Conservation (phyloP, 495 filamentous ascomycete genomes). For the Tetracladium setigerum region DNA sequence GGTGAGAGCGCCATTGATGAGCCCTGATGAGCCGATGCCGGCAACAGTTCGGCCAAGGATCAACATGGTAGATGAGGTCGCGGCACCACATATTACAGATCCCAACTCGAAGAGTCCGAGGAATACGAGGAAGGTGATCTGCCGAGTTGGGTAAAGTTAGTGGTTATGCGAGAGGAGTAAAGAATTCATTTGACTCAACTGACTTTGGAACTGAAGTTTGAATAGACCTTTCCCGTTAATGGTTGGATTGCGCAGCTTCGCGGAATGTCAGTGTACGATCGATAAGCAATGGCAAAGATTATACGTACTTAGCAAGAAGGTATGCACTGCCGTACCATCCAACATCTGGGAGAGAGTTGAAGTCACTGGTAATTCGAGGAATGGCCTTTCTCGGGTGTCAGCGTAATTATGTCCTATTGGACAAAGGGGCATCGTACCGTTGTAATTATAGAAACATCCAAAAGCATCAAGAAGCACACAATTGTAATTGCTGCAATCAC, state of each 20-base stretch:
- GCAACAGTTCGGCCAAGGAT: constrained; percentile 49
- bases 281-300: constrained; percentile 18
- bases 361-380: constrained; percentile 34
- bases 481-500: constrained; percentile 26
- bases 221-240: constrained; percentile 38
- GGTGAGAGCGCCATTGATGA: constrained; percentile 45
- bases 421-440: constrained; percentile 28
- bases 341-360: constrained; percentile 35
- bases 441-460: constrained; percentile 43
- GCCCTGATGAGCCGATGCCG: constrained; percentile 38
- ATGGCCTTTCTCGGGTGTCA: constrained; percentile 29
- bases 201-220: constrained; percentile 35
- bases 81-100: constrained; percentile 44
- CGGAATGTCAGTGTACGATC: neutral
- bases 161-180: neutral
- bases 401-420: constrained; percentile 25
- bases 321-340: constrained; percentile 48
- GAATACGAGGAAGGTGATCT: constrained; percentile 32
- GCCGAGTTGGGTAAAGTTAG: neutral
- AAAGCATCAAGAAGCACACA: constrained; percentile 38
- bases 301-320: constrained; percentile 31
- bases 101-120: constrained; percentile 43
- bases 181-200: neutral
- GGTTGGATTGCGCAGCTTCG: constrained; percentile 36
- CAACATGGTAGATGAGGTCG: constrained; percentile 39